Base-by-base conservation (phyloP, 2,329 filamentous ascomycete genomes). In the Purpureocillium takamizusanense region DNA sequence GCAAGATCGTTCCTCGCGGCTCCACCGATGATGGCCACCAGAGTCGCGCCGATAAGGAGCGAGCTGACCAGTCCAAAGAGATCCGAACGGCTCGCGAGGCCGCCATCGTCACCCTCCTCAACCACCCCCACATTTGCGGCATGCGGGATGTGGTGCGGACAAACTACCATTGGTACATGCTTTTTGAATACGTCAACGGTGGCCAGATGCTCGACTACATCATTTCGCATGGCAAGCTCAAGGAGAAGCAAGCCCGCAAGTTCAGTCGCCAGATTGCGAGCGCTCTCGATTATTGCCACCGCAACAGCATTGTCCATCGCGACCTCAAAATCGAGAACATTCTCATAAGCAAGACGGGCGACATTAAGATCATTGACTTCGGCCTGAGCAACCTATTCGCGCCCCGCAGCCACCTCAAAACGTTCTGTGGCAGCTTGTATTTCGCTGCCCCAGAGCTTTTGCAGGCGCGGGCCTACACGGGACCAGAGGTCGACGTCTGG, bases 141-240 rank as follows among this genome's bases (percentile, higher is more conserved):
- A 85, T 98, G 74, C 81, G 88, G 48, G 92, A 98, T 64, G 88
- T 95, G 18, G 84, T 97, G 40, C 83, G 89, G 41, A 97, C 92
- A 36, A 90, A 92, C 54, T 92, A 95, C 59, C 92, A 98, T 63
- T 98, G 92, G 92, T 98, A 98, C 64, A 98, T 98, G 92, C 79
- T 98, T 37, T 98, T 95, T 56, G 92, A 98, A 66, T 95, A 92
- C 60, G 92, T 98, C 62, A 95, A 98, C 56, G 92, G 92, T 35
- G 92, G 92, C 14, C 92, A 98, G 65, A 97, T 98, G 92, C 79
- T 98, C 44, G 92, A 98, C 67, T 98, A 97, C 64, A 98, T 98
- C 60, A 98, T 98, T 57, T 95, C 89, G 4, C 92, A 98, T 55
- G 92, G 90, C 42, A 86, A 94, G 54, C 70, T 98, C 46, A 97